Evolutionary conservation across 208 protist species (phyloP), one percentile per base, ranked within the genome.

Genomic region (Trypanosoma rangeli): DNA sequence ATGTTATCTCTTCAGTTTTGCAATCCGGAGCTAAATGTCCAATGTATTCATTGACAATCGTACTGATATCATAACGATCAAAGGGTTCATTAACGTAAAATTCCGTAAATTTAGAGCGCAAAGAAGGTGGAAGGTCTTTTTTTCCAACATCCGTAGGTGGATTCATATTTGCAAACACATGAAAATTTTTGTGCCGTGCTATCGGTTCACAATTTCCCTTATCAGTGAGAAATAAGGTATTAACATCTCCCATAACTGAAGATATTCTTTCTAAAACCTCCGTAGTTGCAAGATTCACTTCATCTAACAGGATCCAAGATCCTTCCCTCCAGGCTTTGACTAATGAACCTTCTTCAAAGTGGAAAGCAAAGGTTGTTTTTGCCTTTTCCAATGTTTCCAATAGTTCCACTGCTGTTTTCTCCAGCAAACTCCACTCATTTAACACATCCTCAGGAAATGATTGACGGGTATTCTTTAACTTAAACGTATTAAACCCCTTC

Each of bases 101-200:
- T 80, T 99, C 99, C 8, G 98, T 98, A 76, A 99, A 99, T 46
- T 98, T 87, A 16, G 92, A 94, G 10, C 97, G 78, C 54, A 99
- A 65, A 8, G 86, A 92, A 29, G 88, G 87, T 1, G 98, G 94
- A 39, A 99, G 84, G 52, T 99, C 97, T 74, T 99, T 99, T 81
- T 99, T 99, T 42, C 99, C 99, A 29, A 99, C 96, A 79, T 99
- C 99, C 8, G 98, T 99, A 13, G 99, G 99, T 20, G 92, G 92
- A 81, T 99, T 99, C 99, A 99, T 99, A 80, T 98, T 99, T 10
- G 98, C 99, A 79, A 99, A 99, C 0, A 99, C 80, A 73, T 93
- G 92, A 80, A 99, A 99, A 70, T 99, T 96, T 22, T 94, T 92
- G 83, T 99, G 98, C 31, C 82, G 67, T 56, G 76, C 68, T 64